A percentile compares a stretch with the other conserved stretches of the same genome.
Conservation (phyloP, 495 filamentous ascomycete genomes). For the Trichocladium uniseriatum region DNA sequence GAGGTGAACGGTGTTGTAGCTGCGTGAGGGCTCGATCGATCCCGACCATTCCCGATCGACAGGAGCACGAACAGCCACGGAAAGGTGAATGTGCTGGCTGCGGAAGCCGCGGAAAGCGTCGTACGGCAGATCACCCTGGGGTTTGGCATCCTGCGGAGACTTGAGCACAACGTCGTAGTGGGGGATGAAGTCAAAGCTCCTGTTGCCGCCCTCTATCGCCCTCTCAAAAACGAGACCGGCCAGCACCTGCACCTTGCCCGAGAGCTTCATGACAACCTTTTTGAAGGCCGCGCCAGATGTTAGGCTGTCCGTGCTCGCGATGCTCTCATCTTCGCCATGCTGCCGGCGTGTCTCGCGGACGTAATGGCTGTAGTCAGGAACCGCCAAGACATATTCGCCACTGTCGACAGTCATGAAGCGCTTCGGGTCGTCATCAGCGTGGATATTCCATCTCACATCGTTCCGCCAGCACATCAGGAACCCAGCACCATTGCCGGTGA, state of each 20-base stretch:
- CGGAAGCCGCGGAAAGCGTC: constrained; percentile 91
- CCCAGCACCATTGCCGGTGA: constrained; percentile 86
- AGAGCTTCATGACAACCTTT: constrained; percentile 97
- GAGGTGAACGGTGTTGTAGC: constrained; percentile 91
- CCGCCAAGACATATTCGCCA: constrained; percentile 84
- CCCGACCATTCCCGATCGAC: constrained; percentile 70
- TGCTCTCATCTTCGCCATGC: constrained; percentile 52
- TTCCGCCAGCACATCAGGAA: constrained; percentile 97
- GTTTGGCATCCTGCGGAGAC: constrained; percentile 61
- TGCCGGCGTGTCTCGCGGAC: constrained; percentile 56
- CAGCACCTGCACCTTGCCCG: constrained; percentile 84
- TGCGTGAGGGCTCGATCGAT: constrained; percentile 60
- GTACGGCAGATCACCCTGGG: constrained; percentile 50
- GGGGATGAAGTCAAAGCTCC: constrained; percentile 80
- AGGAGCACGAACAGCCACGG: constrained; percentile 78
- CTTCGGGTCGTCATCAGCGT: constrained; percentile 71
- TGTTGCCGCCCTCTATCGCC: constrained; percentile 50
- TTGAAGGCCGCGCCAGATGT: constrained; percentile 78
- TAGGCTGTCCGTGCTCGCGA: constrained; percentile 52
- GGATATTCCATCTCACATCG: constrained; percentile 78
- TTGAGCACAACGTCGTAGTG: constrained; percentile 89
- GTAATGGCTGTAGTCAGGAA: constrained; percentile 87
- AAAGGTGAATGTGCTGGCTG: constrained; percentile 92
- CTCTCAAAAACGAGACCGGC: constrained; percentile 88
- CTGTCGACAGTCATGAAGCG: constrained; percentile 94